Evolutionary conservation across 2,329 filamentous ascomycete species (phyloP), one percentile per base, ranked within the genome.

Genomic region (Trichoderma sp.): DNA sequence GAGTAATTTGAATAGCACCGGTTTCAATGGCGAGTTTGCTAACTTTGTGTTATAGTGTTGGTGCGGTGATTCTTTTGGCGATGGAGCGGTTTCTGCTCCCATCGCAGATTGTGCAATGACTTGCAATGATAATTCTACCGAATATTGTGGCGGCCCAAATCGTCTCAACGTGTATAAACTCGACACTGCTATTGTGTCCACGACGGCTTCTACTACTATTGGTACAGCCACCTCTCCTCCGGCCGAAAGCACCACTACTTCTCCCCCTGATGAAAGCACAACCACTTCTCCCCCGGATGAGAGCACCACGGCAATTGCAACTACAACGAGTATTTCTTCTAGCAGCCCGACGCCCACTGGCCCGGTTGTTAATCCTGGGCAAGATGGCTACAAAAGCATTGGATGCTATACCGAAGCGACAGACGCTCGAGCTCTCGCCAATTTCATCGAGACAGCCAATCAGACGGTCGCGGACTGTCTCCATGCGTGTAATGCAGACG

Each of bases 351-450:
- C 73, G 75, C 47, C 77, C 70, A 55, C 75, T 3, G 71, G 71
- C 4, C 69, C 69, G 2, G 23, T 39, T 17, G 63, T 71, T 12
- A 68, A 71, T n/a, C 63, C 69, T 3, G 63, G 62, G 6, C 28
- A 68, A 12, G 50, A 61, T 36, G 73, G 74, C 3, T 83, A 78
- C 76, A 70, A 68, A 1, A 81, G 77, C 63, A 77, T 81, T 32
- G 81, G 81, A 3, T 84, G 82, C 71, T 83, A 77, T 73, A 80
- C 80, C 0, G 82, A 83, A 43, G 78, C 76, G 1, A 77, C 77
- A 0, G 71, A 71, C 1, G 77, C 76, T 1, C 76, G 82, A 32
- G 81, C 82, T 4, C 76, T 83, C 0, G 67, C 78, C 1, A 77
- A 78, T 11, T 77, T 76, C 0, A 72, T 74, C 9, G 69, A 71